phyloP scores from a whole-genome alignment of 1,284 basidiomycete genomes.

The Lentinula novae-zelandiae region DNA sequence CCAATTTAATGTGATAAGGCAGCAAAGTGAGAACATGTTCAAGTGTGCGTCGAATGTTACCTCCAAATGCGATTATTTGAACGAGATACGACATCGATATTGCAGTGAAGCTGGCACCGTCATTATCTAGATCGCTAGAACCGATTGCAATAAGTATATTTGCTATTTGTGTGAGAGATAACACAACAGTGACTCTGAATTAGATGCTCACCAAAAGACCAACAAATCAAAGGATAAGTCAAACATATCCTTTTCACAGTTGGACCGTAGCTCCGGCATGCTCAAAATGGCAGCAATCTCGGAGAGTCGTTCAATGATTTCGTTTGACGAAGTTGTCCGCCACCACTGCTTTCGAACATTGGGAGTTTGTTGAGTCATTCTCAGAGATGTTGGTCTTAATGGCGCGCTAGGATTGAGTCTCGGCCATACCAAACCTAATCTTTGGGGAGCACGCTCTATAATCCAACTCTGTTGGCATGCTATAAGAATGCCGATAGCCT shows the following conservation, averaged over 20 bases:
- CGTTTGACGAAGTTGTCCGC: not conserved
- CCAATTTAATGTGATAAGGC: conserved; percentile 13
- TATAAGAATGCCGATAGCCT: conserved; percentile 5
- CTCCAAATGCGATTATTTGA: conserved; percentile 15
- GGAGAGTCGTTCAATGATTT: conserved; percentile 14
- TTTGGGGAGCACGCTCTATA: conserved; percentile 2
- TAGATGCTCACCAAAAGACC: conserved; percentile 10
- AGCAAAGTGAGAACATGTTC: conserved; percentile 10
- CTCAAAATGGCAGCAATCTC: conserved; percentile 16
- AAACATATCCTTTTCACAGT: conserved; percentile 14
- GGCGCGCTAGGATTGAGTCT: conserved; percentile 7
- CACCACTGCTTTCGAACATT: conserved; percentile 5
- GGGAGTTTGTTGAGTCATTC: conserved; percentile 7
- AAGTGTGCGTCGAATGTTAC: conserved; percentile 3
- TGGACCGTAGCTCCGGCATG: conserved; percentile 6
- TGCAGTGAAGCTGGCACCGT: conserved; percentile 1
- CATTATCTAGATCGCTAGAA: conserved; percentile 5
- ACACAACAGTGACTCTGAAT: not conserved
- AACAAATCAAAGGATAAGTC: conserved; percentile 15
- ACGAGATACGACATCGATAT: conserved; percentile 7
- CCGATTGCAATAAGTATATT: not conserved
- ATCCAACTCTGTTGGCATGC: not conserved
- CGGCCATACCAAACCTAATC: conserved; percentile 15
- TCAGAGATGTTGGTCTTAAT: conserved; percentile 2
- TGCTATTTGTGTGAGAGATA: not conserved